Evolutionary conservation across 306 rosid genomes (phyloP).

Genomic region (peach (Prunus persica)): DNA sequence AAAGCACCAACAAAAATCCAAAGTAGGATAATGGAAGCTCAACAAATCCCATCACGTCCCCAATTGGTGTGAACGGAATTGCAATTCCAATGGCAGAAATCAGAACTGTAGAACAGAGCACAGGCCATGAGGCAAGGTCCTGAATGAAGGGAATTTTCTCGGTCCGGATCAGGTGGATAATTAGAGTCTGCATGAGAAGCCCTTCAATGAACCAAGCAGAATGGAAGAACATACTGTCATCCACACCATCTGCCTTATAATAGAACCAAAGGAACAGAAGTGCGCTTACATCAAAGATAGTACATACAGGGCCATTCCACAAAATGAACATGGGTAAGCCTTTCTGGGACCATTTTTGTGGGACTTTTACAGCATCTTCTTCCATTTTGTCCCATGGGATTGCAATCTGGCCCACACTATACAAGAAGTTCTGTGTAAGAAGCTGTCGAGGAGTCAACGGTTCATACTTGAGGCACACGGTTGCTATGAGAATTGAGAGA

Average conservation of each 20-base stretch:
- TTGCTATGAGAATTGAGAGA: constrained; percentile 66
- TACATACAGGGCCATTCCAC: constrained; percentile 85
- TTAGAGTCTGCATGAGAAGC: constrained; percentile 73
- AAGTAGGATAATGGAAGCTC: constrained; percentile 55
- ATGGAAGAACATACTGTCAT: constrained; percentile 45
- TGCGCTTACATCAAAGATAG: constrained; percentile 57
- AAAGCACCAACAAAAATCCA: constrained; percentile 50
- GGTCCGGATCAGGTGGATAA: constrained; percentile 67
- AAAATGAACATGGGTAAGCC: constrained; percentile 59
- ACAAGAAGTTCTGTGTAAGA: constrained; percentile 71
- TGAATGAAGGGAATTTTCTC: constrained; percentile 72
- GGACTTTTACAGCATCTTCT: constrained; percentile 55
- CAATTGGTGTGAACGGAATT: constrained; percentile 56
- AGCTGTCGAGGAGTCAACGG: constrained; percentile 70
- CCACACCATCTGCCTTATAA: constrained; percentile 22
- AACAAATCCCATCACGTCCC: constrained; percentile 51
- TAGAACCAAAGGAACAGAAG: constrained; percentile 60
- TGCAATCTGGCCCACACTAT: constrained; percentile 70
- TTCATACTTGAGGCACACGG: constrained; percentile 47
- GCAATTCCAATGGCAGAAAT: constrained; percentile 59
- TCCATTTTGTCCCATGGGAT: constrained; percentile 71
- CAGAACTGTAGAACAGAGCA: constrained; percentile 60
- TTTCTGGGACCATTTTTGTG: constrained; percentile 60
- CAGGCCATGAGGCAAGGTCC: constrained; percentile 82
- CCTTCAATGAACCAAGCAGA: constrained; percentile 87